These are phyloP conservation scores for Zygoascus tannicola DNA, from an alignment of 805 yeast species.

Conservation along the genomic window DNA sequence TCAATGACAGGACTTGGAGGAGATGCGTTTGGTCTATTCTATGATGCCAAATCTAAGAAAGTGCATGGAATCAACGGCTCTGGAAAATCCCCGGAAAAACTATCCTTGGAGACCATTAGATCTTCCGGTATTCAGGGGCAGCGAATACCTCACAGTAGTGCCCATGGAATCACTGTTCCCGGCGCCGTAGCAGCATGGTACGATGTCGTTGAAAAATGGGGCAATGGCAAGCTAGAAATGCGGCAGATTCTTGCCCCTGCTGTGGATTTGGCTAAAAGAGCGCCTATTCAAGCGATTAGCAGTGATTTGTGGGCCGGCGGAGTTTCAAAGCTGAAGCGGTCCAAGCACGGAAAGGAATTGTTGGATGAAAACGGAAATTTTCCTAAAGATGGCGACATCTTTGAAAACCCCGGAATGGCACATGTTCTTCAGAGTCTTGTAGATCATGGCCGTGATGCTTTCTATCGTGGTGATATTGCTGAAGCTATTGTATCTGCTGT, in stretches of 20 bases:
- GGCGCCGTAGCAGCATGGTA: constrained; percentile 77
- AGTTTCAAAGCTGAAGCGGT: constrained; percentile 31
- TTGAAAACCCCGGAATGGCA: constrained; percentile 46
- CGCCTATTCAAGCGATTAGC: constrained; percentile 52
- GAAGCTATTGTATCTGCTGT: constrained; percentile 50
- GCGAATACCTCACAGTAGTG: constrained; percentile 45
- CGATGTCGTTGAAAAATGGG: constrained; percentile 62
- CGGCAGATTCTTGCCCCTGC: constrained; percentile 38
- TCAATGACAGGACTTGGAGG: constrained; percentile 35
- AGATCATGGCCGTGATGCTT: constrained; percentile 50
- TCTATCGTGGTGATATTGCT: constrained; percentile 64
- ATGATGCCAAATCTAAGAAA: constrained; percentile 38
- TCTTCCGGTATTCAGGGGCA: constrained; percentile 37
- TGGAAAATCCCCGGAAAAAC: constrained; percentile 52
- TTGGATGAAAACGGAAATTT: constrained; percentile 30
- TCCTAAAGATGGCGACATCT: constrained; percentile 52
- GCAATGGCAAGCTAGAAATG: constrained; percentile 55
- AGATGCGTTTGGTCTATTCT: constrained; percentile 48
- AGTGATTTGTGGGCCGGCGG: constrained; percentile 41
- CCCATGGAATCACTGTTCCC: constrained; percentile 60
- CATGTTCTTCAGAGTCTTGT: constrained; percentile 44
- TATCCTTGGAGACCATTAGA: constrained; percentile 41
- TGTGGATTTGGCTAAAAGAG: constrained; percentile 60
- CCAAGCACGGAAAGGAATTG: constrained; percentile 28
- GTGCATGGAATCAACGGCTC: constrained; percentile 68